phyloP scores from a whole-genome alignment of 805 yeast genomes.

The Komagataella ulmi region DNA sequence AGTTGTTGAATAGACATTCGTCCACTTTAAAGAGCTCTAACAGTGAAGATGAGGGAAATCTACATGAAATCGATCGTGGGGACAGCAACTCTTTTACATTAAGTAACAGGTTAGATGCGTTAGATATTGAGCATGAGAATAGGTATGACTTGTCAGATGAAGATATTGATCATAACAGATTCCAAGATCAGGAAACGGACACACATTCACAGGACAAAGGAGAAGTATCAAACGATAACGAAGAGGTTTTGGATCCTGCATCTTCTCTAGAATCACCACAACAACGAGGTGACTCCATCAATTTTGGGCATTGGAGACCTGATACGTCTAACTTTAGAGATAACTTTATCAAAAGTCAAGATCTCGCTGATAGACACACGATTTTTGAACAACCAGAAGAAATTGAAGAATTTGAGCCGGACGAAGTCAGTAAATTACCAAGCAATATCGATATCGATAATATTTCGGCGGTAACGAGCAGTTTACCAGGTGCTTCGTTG shows the following conservation, averaged over 20 bases:
- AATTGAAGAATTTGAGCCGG: conserved; percentile 7
- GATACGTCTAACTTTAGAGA: conserved; percentile 37
- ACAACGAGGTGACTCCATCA: conserved; percentile 21
- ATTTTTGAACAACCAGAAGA: conserved; percentile 15
- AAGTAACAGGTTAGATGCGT: neutral
- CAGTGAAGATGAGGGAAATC: neutral
- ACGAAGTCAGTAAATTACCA: conserved; percentile 2
- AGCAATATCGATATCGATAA: neutral
- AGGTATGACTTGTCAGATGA: neutral
- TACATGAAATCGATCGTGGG: neutral
- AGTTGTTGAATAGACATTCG: conserved; percentile 2
- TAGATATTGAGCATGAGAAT: neutral
- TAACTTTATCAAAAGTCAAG: conserved; percentile 30
- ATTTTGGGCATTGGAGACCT: conserved; percentile 47
- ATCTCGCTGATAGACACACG: conserved; percentile 19
- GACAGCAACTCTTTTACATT: neutral
- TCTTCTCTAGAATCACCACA: conserved; percentile 2
- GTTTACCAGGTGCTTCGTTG: conserved; percentile 21
- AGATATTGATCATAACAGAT: neutral
- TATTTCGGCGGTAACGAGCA: conserved; percentile 2
- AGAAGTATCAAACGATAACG: neutral
- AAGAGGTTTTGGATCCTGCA: neutral
- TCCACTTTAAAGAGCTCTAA: neutral
- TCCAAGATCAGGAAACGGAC: neutral
- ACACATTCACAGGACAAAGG: neutral